phyloP scores from a whole-genome alignment of 495 filamentous ascomycete genomes.

The Aspergillus hancockii region DNA sequence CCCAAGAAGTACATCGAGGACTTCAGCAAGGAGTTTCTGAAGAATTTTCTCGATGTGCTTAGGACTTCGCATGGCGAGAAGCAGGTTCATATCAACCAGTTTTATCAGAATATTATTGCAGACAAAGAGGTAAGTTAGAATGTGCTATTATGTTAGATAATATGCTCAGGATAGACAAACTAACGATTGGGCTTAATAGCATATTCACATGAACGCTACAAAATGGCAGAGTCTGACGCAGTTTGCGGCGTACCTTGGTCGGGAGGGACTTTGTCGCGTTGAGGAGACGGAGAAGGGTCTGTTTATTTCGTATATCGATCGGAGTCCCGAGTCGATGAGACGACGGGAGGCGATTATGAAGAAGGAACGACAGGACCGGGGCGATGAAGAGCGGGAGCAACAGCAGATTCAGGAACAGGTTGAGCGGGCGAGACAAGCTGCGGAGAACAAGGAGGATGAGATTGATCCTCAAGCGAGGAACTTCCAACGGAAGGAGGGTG shows the following conservation, averaged over 20 bases:
- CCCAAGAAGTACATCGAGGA: conserved; percentile 75
- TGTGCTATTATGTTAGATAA: too few species aligned
- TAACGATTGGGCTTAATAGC: conserved; percentile 44
- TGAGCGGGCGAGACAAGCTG: conserved; percentile 59
- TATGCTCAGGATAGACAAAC: too few species aligned
- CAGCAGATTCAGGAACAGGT: conserved; percentile 78
- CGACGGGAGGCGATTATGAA: conserved; percentile 76
- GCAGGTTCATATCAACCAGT: conserved; percentile 78
- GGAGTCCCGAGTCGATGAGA: conserved; percentile 77
- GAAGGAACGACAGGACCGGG: conserved; percentile 82
- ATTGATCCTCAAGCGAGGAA: conserved; percentile 41
- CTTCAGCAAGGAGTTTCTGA: conserved; percentile 74
- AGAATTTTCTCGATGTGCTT: conserved; percentile 75
- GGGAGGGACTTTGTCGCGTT: conserved; percentile 81
- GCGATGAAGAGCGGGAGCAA: conserved; percentile 88
- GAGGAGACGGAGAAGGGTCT: conserved; percentile 87
- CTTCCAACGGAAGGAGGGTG: conserved; percentile 70
- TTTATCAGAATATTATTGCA: conserved; percentile 77
- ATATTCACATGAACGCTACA: conserved; percentile 92
- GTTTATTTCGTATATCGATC: conserved; percentile 87
- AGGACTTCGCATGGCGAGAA: conserved; percentile 85
- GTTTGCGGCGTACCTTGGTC: conserved; percentile 80
- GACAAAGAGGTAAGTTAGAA: conserved; percentile 34
- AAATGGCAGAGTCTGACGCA: conserved; percentile 82
- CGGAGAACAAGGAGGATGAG: conserved; percentile 49